Conservation (phyloP, 1,284 basidiomycete genomes). For the Rhodofomes roseus region DNA sequence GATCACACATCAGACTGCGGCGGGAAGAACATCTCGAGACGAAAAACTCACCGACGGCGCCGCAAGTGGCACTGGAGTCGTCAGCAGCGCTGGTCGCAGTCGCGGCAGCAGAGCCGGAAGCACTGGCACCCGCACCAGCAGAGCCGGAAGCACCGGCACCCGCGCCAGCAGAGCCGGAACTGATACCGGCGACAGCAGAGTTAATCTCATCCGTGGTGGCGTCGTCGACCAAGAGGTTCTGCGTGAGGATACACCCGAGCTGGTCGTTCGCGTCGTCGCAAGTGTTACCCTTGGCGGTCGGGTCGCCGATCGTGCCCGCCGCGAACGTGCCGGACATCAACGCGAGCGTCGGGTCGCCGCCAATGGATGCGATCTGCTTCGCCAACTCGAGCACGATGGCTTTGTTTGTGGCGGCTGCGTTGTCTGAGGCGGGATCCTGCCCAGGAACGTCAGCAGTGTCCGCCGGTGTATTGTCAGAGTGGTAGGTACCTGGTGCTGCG, state of each 20-base stretch:
- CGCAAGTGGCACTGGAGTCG: conserved; percentile 4
- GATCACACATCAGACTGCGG: conserved; percentile 1
- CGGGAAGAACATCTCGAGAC: not conserved
- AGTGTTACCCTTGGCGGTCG: conserved; percentile 44
- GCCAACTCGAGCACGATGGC: conserved; percentile 56
- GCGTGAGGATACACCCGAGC: conserved; percentile 60
- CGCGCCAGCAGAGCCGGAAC: conserved; percentile 7
- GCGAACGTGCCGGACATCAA: conserved; percentile 63
- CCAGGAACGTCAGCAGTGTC: not conserved
- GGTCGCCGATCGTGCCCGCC: conserved; percentile 50
- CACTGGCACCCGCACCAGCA: conserved; percentile 11
- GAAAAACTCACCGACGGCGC: not conserved
- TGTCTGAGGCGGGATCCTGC: conserved; percentile 57
- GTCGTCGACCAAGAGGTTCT: conserved; percentile 55
- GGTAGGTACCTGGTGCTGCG: conserved; percentile 48
- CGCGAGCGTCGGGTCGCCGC: conserved; percentile 59
- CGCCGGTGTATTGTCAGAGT: not conserved
- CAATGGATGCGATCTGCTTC: conserved; percentile 57
- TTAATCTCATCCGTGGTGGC: conserved; percentile 58
- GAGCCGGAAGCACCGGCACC: not conserved
- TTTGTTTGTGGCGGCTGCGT: conserved; percentile 60
- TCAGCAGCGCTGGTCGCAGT: not conserved
- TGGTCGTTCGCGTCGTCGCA: conserved; percentile 51
- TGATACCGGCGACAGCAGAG: conserved; percentile 42
- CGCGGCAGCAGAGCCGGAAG: conserved; percentile 5